Percentiles rank a stretch among this genome's conserved stretches.
phyloP scores from a whole-genome alignment of 2,329 filamentous ascomycete genomes.

The Phialophora verrucosa region DNA sequence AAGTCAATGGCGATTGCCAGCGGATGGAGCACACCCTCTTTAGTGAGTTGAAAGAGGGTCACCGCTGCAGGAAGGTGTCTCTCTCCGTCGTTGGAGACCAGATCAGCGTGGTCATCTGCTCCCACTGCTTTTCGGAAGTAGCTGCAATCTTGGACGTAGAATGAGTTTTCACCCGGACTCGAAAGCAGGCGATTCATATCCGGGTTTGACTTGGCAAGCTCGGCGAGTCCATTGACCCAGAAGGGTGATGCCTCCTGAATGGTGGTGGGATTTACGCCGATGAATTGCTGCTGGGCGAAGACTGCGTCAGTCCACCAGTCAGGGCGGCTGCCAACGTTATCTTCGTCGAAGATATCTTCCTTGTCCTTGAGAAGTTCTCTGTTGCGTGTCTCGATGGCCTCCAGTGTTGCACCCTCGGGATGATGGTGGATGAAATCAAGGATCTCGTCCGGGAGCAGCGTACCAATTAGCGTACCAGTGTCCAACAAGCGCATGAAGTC shows the following conservation, averaged over 20 bases:
- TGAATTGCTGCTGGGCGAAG: constrained; percentile 55
- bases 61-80: constrained; percentile 51
- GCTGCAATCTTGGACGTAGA: constrained; percentile 54
- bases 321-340: constrained; percentile 39
- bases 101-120: constrained; percentile 39
- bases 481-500: constrained; percentile 23
- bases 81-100: constrained; percentile 43
- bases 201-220: constrained; percentile 44
- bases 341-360: constrained; percentile 45
- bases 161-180: constrained; percentile 39
- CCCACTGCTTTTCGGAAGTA: constrained; percentile 51
- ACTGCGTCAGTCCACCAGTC: constrained; percentile 54
- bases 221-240: constrained; percentile 46
- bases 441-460: constrained; percentile 22
- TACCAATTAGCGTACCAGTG: constrained; percentile 20
- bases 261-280: constrained; percentile 54
- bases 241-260: constrained; percentile 51
- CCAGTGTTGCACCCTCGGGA: constrained; percentile 27
- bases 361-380: constrained; percentile 45
- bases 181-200: constrained; percentile 45
- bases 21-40: constrained; percentile 56
- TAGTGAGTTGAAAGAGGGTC: constrained; percentile 51
- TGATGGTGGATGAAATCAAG: constrained; percentile 19
- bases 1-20: constrained; percentile 58
- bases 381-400: constrained; percentile 44